Percentiles rank a stretch among this genome's conserved stretches.
These are phyloP conservation scores for Pneumocystis jirovecii DNA, from an alignment of 1,139 yeast species.

Conservation along the genomic window DNA sequence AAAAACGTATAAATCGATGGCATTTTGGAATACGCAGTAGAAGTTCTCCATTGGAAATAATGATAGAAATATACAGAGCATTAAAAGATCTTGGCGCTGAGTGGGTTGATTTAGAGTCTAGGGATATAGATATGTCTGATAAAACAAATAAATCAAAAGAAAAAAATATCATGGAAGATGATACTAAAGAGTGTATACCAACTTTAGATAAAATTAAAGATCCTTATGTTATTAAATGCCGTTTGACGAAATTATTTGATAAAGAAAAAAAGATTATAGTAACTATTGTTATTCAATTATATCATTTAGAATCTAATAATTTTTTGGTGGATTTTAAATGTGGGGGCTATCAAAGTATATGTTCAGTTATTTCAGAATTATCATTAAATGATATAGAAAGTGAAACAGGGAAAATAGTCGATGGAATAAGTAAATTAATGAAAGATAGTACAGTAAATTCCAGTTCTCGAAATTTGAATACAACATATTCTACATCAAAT, in stretches of 20 bases:
- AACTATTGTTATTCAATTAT: constrained; percentile 94
- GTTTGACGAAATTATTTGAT: constrained; percentile 69
- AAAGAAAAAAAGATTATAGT: constrained; percentile 30
- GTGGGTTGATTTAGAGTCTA: constrained; percentile 42
- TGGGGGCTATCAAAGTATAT: constrained; percentile 45
- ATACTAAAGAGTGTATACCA: neutral
- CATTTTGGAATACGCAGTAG: constrained; percentile 95
- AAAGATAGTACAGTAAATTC: constrained; percentile 39
- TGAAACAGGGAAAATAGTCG: neutral
- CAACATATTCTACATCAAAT: neutral
- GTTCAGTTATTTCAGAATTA: constrained; percentile 1
- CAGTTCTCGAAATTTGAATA: constrained; percentile 19
- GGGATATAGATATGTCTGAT: constrained; percentile 4
- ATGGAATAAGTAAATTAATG: constrained; percentile 3
- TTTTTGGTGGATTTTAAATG: constrained; percentile 93
- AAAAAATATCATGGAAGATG: neutral
- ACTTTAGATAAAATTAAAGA: constrained; percentile 55
- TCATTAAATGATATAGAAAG: neutral
- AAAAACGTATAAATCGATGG: constrained; percentile 54
- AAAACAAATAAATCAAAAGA: neutral
- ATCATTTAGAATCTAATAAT: constrained; percentile 89
- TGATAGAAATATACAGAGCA: constrained; percentile 97
- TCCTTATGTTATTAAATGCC: constrained; percentile 90
- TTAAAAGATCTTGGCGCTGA: constrained; percentile 88
- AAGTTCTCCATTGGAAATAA: constrained; percentile 91